Base-by-base conservation (phyloP, 163 green algal species). In the Smithsoniella earleae region DNA sequence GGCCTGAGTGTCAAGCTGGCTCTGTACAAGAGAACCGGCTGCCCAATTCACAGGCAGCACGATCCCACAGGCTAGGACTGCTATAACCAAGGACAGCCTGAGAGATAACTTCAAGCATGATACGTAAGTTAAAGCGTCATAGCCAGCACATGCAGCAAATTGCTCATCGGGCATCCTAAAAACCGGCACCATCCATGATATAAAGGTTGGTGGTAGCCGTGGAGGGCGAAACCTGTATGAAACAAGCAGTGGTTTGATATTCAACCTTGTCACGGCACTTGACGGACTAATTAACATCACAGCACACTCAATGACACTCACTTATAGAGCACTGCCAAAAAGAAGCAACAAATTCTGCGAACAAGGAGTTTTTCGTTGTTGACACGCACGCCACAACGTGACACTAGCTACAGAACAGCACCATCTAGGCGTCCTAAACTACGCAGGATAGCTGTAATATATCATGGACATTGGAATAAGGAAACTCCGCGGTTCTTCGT, bases 181-280 rank as follows among this genome's bases (percentile, higher is more conserved):
- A 16, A 69, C 58, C 16, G 58, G 58, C n/a, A 43, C 20, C 58
- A 69, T 69, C 58, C 58, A 69, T 38, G 58, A 38, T 30, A 69
- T 45, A 30, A 30, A 38, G 6, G 58, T 69, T 0, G 58, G 58
- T 1, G 58, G 58, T 34, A 69, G 25, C 25, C 58, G 20, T 34
- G 58, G 58, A 30, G 58, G 58, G 30, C 58, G 58, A 36, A 69
- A 69, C 58, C 58, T 69, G 58, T 31, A 69, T 18, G 58, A 0
- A 45, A 10, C 40, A 10, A 22, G 10, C 40, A 49, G 10, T 22
- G 13, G 40, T 49, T 13, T n/a, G n/a, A n/a, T n/a, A n/a, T n/a
- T n/a, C n/a, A n/a, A n/a, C n/a, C n/a, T n/a, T n/a, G n/a, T n/a
- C n/a, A n/a, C n/a, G n/a, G n/a, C n/a, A n/a, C n/a, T n/a, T n/a